Percentiles rank a stretch among this genome's conserved stretches.
Evolutionary conservation across 2,329 filamentous ascomycete species (phyloP).

Genomic region (Claviceps spartinae): DNA sequence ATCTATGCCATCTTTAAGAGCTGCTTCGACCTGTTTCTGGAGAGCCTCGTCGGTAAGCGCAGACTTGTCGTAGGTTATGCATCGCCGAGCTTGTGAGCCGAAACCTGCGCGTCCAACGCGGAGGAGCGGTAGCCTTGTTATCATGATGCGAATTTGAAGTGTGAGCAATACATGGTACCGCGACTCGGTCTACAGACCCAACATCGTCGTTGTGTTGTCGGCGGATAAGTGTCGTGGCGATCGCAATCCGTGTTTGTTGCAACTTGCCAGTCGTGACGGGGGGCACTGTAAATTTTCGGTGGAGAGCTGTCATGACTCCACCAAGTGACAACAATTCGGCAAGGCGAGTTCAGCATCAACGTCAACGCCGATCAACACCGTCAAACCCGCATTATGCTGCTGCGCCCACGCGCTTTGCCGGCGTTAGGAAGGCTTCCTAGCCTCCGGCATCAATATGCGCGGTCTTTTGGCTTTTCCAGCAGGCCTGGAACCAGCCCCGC

Average conservation of each 20-base stretch:
- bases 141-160: background rate
- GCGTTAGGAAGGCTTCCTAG: conserved; percentile 17
- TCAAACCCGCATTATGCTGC: conserved; percentile 14
- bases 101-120: conserved; percentile 5
- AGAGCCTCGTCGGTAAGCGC: conserved; percentile 18
- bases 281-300: background rate
- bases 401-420: conserved; percentile 17
- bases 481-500: conserved; percentile 16
- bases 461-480: conserved; percentile 30
- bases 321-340: background rate
- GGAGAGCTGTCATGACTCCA: background rate
- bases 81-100: conserved; percentile 12
- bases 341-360: background rate
- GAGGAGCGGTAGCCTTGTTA: background rate
- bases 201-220: background rate
- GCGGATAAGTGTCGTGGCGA: background rate
- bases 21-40: conserved; percentile 17
- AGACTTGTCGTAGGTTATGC: conserved; percentile 19
- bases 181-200: background rate
- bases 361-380: conserved; percentile 1
- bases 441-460: conserved; percentile 21
- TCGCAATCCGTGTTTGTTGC: background rate
- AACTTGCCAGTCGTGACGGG: no score
- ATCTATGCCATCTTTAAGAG: conserved; percentile 18
- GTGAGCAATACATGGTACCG: background rate